Conservation (phyloP, 192 early-diverging fungal genomes). For the Dispira simplex region DNA sequence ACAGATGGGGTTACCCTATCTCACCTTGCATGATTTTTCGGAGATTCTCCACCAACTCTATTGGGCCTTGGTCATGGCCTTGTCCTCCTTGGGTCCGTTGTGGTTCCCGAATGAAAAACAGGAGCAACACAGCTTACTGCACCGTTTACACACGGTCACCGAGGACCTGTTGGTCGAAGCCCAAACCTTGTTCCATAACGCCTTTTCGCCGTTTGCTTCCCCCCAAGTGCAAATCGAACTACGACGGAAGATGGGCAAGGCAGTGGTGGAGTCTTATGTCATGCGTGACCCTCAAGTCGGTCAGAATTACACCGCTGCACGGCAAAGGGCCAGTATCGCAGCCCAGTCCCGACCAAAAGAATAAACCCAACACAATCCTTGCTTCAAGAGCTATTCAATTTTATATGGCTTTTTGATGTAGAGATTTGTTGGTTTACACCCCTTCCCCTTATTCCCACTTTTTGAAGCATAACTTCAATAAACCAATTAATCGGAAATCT, state of each 20-base stretch:
- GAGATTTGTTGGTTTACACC: too few relatives aligned
- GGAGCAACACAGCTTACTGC: background rate
- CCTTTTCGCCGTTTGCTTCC: background rate
- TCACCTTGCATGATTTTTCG: conserved; percentile 24
- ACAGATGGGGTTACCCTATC: conserved; percentile 16
- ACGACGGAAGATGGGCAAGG: background rate
- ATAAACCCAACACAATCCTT: too few relatives aligned
- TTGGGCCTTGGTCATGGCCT: conserved; percentile 22
- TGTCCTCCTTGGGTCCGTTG: conserved; percentile 30
- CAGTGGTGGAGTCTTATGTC: background rate
- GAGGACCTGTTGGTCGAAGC: background rate
- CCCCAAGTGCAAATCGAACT: background rate
- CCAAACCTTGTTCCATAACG: background rate
- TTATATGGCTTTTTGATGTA: too few relatives aligned
- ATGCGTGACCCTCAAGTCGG: background rate
- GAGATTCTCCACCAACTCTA: conserved; percentile 28
- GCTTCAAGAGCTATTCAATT: too few relatives aligned
- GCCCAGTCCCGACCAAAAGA: too few relatives aligned
- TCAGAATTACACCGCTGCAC: too few relatives aligned
- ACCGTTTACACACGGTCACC: background rate
- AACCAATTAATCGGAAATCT: too few relatives aligned
- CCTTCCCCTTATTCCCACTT: too few relatives aligned
- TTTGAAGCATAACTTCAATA: too few relatives aligned
- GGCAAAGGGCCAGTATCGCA: too few relatives aligned
- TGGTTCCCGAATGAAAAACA: conserved; percentile 15